Evolutionary conservation across 768 basidiomycete species (phyloP).

Genomic region (Collybia mongolica): DNA sequence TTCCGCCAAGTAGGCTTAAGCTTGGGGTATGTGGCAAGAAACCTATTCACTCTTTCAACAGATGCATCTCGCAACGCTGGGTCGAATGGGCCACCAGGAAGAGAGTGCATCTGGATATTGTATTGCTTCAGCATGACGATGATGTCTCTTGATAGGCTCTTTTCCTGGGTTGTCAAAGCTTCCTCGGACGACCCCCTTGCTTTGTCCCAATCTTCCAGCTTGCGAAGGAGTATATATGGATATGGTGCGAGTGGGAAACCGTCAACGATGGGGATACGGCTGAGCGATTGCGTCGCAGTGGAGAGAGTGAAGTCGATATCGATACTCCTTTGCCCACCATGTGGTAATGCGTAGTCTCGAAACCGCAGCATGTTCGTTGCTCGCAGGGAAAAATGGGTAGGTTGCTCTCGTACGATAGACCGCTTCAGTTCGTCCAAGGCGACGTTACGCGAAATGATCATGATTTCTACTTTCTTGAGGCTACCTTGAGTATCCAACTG

Average conservation of each 20-base stretch:
- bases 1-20: constrained; percentile 2
- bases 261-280: background rate
- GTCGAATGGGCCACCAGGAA: constrained; percentile 4
- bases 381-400: background rate
- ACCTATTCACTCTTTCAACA: constrained; percentile 1
- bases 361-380: background rate
- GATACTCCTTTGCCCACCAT: background rate
- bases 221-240: constrained; percentile 7
- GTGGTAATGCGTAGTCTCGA: background rate
- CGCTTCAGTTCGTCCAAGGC: background rate
- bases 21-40: background rate
- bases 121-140: no score
- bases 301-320: background rate
- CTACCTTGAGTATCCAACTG: background rate
- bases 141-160: background rate
- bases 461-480: background rate
- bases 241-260: constrained; percentile 9
- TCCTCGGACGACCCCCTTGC: background rate
- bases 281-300: background rate
- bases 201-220: constrained; percentile 10
- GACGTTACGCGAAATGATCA: background rate
- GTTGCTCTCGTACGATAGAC: background rate
- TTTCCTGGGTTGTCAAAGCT: background rate
- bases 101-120: background rate
- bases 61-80: constrained; percentile 5